These are phyloP conservation scores for Apostasia ramifera DNA, from an alignment of 106 monocot species.

Conservation along the genomic window DNA sequence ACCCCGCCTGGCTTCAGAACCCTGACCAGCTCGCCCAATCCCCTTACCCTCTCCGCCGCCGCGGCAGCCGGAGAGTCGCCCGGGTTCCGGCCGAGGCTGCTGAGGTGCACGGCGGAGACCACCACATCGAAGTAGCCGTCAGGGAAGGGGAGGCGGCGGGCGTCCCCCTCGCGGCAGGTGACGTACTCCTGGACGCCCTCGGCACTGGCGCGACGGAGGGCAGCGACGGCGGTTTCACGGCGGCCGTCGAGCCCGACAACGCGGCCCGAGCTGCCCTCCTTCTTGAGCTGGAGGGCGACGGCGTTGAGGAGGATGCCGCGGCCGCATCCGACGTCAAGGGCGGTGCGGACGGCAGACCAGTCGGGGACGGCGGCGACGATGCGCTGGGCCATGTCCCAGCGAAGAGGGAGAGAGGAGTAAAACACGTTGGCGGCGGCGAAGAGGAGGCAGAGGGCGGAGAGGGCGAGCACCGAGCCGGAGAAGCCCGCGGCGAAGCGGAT, in stretches of 20 bases:
- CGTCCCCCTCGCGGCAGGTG: conserved; percentile 69
- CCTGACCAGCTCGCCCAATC: conserved; percentile 49
- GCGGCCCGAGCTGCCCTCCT: conserved; percentile 32
- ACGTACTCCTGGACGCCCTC: conserved; percentile 75
- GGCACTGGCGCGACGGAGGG: conserved; percentile 36
- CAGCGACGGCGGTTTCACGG: conserved; percentile 33
- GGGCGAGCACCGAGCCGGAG: conserved; percentile 23
- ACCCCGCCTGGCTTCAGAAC: conserved; percentile 52
- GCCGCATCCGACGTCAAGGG: conserved; percentile 64
- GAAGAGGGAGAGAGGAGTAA: conserved; percentile 49
- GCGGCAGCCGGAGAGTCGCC: conserved; percentile 2
- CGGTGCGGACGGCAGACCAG: conserved; percentile 65
- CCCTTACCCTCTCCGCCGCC: conserved; percentile 39
- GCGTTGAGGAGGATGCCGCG: conserved; percentile 58
- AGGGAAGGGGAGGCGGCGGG: conserved; percentile 38
- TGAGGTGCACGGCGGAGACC: conserved; percentile 42
- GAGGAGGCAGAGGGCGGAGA: conserved; percentile 43
- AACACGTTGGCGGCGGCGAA: conserved; percentile 37
- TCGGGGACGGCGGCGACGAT: conserved; percentile 49
- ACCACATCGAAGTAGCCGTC: conserved; percentile 55
- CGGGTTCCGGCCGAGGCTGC: conserved; percentile 14
- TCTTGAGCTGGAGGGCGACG: conserved; percentile 51
- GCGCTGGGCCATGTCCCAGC: conserved; percentile 51
- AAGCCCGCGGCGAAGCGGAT: conserved; percentile 24
- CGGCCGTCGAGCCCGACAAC: conserved; percentile 52